Base-by-base conservation (phyloP, 805 yeast species). In the Sugiyamaella floridensis region DNA sequence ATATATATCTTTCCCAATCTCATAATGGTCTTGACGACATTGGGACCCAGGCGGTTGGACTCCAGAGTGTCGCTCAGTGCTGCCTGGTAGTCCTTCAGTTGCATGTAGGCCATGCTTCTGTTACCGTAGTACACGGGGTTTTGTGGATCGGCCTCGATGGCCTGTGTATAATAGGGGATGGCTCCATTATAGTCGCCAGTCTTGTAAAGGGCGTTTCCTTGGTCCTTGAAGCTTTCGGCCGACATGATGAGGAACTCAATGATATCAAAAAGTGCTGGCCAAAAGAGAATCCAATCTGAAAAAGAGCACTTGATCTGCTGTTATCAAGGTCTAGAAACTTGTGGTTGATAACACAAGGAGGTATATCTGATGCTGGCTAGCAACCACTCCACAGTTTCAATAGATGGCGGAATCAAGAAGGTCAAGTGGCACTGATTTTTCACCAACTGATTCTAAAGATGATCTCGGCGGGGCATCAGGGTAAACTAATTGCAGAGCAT, bases 131-230 rank as follows among this genome's bases (percentile, higher is more conserved):
- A 66, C 9, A 64, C 60, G 2, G 73, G 63, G 50, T 64, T 66
- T 29, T 53, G 53, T n/a, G 72, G 70, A 46, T 66, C 74, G n/a
- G 58, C 51, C 34, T 60, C 60, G 10, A 73, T 53, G 12, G 76
- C 76, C 56, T 61, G 61, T 2, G 70, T 43, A 57, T 71, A 70
- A 32, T 57, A 56, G 9, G 56, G 60, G 8, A 61, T 55, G 9
- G 74, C 73, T 5, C 51, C 62, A 7, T 42, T 37, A 51, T 66
- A 72, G 54, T 66, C 55, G 47, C 69, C 70, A 18, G 59, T 52
- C 55, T 70, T 69, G 62, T 69, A 72, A 43, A 63, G 59, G 28
- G 57, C 67, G 55, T 72, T 72, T 32, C 76, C 76, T 48, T 66
- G 60, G 44, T 62, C 65, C 50, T 70, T 68, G 48, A 65, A 63